These are phyloP conservation scores for Acanthochlamys bracteata DNA, from an alignment of 106 monocot genomes.

Conservation along the genomic window DNA sequence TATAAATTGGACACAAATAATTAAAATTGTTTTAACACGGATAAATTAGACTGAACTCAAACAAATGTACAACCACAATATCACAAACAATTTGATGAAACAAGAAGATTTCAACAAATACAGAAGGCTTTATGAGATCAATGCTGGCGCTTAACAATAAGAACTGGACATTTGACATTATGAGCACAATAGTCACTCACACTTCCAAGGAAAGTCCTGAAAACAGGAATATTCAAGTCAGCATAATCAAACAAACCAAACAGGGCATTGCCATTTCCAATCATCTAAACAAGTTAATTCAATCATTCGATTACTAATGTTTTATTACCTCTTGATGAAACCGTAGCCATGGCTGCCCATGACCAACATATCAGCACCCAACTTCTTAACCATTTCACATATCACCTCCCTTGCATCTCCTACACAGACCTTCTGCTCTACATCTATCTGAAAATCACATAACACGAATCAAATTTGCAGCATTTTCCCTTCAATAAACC, in stretches of 20 bases:
- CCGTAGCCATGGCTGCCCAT: slow-evolving; percentile 80
- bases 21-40: no score
- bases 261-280: no score
- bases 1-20: no score
- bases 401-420: slow-evolving; percentile 63
- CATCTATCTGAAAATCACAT: slow-evolving; percentile 23
- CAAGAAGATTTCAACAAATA: neutral
- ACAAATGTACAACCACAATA: no score
- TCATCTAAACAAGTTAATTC: no score
- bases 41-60: no score
- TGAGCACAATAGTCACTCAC: slow-evolving; percentile 3
- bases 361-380: slow-evolving; percentile 49
- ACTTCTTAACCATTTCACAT: slow-evolving; percentile 31
- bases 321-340: slow-evolving; percentile 51
- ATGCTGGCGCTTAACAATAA: neutral
- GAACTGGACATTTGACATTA: neutral
- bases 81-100: no score
- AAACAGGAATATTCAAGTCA: no score
- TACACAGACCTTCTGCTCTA: slow-evolving; percentile 23
- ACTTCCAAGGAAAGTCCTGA: slow-evolving; percentile 2
- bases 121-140: neutral
- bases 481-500: neutral
- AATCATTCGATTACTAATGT: no score
- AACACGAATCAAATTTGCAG: neutral
- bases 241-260: no score